These are phyloP conservation scores for Boletellus emodensis DNA, from an alignment of 768 basidiomycete species.

Conservation along the genomic window DNA sequence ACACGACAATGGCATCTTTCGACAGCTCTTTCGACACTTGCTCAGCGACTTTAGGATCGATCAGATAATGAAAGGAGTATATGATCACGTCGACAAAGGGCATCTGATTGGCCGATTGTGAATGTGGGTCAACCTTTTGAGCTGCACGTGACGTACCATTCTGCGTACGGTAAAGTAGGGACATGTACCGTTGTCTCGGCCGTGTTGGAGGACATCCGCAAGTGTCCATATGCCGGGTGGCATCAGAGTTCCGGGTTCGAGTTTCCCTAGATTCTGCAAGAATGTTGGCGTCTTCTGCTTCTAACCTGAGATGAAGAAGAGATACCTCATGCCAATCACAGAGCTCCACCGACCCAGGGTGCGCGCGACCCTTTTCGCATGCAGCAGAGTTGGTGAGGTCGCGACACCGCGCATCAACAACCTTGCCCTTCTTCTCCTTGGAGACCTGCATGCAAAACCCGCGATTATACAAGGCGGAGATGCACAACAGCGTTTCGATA, in stretches of 20 bases:
- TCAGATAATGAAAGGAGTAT: conserved; percentile 97
- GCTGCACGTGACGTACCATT: conserved; percentile 63
- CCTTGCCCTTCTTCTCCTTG: conserved; percentile 97
- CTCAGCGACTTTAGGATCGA: conserved; percentile 98
- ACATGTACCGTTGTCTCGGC: conserved; percentile 79
- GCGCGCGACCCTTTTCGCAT: conserved; percentile 76
- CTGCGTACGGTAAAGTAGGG: conserved; percentile 95
- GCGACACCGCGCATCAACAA: conserved; percentile 94
- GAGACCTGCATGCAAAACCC: conserved; percentile 56
- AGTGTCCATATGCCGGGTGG: conserved; percentile 90
- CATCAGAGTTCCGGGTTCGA: conserved; percentile 78
- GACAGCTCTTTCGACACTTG: conserved; percentile 98
- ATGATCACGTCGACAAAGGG: conserved; percentile 95
- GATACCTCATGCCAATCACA: conserved; percentile 95
- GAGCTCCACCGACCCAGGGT: conserved; percentile 88
- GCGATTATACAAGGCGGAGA: background rate
- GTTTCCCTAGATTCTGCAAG: conserved; percentile 70
- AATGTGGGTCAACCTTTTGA: background rate
- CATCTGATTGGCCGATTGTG: conserved; percentile 55
- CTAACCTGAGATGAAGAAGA: conserved; percentile 1
- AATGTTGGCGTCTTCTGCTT: conserved; percentile 1
- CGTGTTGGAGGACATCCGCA: conserved; percentile 87
- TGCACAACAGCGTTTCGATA: background rate
- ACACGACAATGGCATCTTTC: conserved; percentile 97
- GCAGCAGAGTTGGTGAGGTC: conserved; percentile 85